phyloP scores from a whole-genome alignment of 495 filamentous ascomycete species.

The Terfezia claveryi region DNA sequence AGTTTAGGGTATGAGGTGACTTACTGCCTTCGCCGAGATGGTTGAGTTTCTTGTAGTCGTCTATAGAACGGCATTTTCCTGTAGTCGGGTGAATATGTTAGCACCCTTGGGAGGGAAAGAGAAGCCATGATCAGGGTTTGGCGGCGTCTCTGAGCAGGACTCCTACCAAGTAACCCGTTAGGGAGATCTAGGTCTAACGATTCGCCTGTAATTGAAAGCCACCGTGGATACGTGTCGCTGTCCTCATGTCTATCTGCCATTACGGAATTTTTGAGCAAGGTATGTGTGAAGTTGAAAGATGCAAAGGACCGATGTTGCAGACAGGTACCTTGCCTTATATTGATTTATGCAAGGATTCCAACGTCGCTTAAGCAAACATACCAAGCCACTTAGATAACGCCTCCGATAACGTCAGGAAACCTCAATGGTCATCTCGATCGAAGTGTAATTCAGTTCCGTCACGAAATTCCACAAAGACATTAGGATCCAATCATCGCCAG shows the following conservation, averaged over 20 bases:
- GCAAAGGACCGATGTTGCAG: no score
- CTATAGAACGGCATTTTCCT: conserved; percentile 24
- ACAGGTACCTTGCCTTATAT: no score
- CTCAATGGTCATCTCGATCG: no score
- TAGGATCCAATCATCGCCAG: no score
- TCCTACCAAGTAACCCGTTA: conserved; percentile 19
- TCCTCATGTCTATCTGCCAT: not conserved
- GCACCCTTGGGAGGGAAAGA: not conserved
- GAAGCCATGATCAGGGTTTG: not conserved
- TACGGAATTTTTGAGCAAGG: no score
- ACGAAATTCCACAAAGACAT: no score
- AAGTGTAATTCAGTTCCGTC: no score
- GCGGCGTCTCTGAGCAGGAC: not conserved
- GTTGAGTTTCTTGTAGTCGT: conserved; percentile 24
- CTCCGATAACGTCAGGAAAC: no score
- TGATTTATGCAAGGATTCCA: no score
- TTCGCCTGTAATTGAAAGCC: conserved; percentile 23
- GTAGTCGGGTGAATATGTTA: not conserved
- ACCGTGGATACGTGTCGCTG: conserved; percentile 6
- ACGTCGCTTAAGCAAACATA: no score
- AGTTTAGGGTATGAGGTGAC: conserved; percentile 2
- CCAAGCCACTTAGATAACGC: no score
- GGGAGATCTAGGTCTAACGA: conserved; percentile 17
- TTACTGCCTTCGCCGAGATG: conserved; percentile 26
- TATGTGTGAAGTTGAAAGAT: no score